Evolutionary conservation across 2,329 filamentous ascomycete species (phyloP), one percentile per base, ranked within the genome.

Genomic region (Domatiomyces catenatus): DNA sequence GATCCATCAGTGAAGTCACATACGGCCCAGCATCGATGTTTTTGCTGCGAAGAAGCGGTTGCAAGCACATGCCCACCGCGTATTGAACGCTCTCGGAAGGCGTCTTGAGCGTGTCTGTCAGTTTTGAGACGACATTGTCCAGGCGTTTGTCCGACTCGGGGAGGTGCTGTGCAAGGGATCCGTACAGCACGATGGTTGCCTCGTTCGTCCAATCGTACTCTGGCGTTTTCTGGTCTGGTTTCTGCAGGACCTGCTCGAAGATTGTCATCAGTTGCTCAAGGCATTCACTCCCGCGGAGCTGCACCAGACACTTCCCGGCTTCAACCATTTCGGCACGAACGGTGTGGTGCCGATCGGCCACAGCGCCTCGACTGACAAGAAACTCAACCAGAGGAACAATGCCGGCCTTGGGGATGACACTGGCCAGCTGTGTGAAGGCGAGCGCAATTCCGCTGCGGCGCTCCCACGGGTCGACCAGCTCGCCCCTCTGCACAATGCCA

Each of bases 31-130:
- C 81, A 61, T 90, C 84, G 54, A 89, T 80, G 26, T 77, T 78
- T 46, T 84, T 90, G 2, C 86, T 83, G 52, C 80, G 81, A 28
- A 98, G 80, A n/a, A 98, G 74, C 1, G 92, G 89, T 12, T 92
- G 90, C 19, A 98, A 72, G 61, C 92, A 98, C 62, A 92, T 86
- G 2, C 93, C 88, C 52, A 96, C 89, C 46, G 92, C 92, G 64
- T 92, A 95, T 66, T 98, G 92, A 1, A 98, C 92, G 15, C 86
- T 89, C 67, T 98, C 92, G 0, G 92, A 96, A 24, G 92, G 92
- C 10, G 90, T 96, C 65, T 84, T 92, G 44, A 98, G 73, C 5
- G 93, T 95, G 19, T 81, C 79, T 50, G 98, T 75, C 19, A 98
- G 74, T 55, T 88, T 80, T 59, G 90, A 83, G 48, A 98, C 82